These are phyloP conservation scores for Xylaria sp. DNA, from an alignment of 495 filamentous ascomycete genomes.

Conservation along the genomic window DNA sequence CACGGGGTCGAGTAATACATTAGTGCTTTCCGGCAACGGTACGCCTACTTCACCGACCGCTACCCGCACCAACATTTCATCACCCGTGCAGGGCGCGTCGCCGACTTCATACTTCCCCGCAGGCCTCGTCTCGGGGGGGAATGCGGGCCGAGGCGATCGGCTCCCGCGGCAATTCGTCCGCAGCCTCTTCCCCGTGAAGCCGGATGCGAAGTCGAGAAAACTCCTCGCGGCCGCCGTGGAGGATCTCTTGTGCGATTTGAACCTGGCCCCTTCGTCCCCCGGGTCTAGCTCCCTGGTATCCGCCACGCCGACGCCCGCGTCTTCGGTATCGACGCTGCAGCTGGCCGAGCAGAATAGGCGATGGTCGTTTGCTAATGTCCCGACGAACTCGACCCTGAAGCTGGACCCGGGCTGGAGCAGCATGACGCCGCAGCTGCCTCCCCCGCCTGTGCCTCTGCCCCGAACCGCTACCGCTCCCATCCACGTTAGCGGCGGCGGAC, in stretches of 20 bases:
- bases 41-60: background rate
- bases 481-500: background rate
- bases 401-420: background rate
- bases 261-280: slow-evolving; percentile 26
- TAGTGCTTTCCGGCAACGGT: background rate
- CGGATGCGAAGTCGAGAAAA: slow-evolving; percentile 37
- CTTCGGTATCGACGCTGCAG: slow-evolving; percentile 16
- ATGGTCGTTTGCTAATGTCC: slow-evolving; percentile 14
- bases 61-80: background rate
- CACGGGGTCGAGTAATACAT: slow-evolving; percentile 34
- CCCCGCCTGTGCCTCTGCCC: slow-evolving; percentile 23
- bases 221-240: slow-evolving; percentile 39
- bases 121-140: slow-evolving; percentile 36
- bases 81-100: background rate
- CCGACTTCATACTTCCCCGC: slow-evolving; percentile 1
- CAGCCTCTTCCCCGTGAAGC: slow-evolving; percentile 67
- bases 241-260: slow-evolving; percentile 36
- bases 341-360: slow-evolving; percentile 25
- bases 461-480: background rate
- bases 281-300: background rate
- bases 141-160: slow-evolving; percentile 73
- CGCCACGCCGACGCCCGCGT: background rate
- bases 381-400: slow-evolving; percentile 6
- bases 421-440: slow-evolving; percentile 6
- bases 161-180: slow-evolving; percentile 82